A percentile compares a stretch with the other conserved stretches of the same genome.
Conservation (phyloP, 139 green algal genomes). For the Tetraselmis chui region DNA sequence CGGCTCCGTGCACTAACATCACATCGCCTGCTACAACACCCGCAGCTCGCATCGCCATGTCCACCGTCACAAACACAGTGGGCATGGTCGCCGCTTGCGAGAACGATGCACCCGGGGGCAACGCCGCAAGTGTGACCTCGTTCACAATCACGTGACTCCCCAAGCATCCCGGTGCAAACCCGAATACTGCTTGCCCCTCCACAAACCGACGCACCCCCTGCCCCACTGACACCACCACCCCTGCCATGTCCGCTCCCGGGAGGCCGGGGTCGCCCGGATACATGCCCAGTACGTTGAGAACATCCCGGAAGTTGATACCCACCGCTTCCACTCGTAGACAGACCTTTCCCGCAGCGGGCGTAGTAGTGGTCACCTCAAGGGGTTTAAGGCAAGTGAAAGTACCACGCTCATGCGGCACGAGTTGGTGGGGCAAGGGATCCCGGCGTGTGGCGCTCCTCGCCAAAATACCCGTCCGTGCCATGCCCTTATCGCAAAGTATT, state of each 20-base stretch:
- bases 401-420: background rate
- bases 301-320: slow-evolving; percentile 82
- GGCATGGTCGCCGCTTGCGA: slow-evolving; percentile 58
- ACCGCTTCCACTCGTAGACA: slow-evolving; percentile 59
- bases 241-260: slow-evolving; percentile 73
- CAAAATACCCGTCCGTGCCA: background rate
- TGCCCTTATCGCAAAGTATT: no score
- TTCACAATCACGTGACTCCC: slow-evolving; percentile 41
- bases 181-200: slow-evolving; percentile 66
- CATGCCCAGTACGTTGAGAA: slow-evolving; percentile 77
- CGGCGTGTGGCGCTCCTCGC: background rate
- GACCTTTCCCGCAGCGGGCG: background rate
- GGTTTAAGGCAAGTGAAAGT: background rate
- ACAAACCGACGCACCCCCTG: background rate
- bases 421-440: background rate
- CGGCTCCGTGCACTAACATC: slow-evolving; percentile 50
- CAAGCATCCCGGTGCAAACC: slow-evolving; percentile 65
- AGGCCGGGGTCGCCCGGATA: slow-evolving; percentile 80
- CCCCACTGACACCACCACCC: slow-evolving; percentile 54
- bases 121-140: slow-evolving; percentile 30
- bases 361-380: background rate
- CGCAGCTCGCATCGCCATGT: slow-evolving; percentile 15
- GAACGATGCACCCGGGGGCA: slow-evolving; percentile 57
- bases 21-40: slow-evolving; percentile 17
- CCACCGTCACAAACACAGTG: slow-evolving; percentile 20